Base-by-base conservation (phyloP, 331 rosid genomes). In the Stylosanthes scabra region DNA sequence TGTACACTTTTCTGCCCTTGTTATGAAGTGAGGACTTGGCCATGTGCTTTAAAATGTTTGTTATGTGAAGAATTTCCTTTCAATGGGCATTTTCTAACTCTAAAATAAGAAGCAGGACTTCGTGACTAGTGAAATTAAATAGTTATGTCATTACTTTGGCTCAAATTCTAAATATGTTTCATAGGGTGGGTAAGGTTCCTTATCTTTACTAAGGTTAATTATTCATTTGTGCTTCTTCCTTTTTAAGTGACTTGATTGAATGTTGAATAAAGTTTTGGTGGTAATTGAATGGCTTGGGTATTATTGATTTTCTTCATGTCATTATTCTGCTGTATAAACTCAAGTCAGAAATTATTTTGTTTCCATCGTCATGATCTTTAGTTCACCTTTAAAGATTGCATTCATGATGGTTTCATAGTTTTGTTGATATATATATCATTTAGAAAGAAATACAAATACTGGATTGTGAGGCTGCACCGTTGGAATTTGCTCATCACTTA, bases 371-470 rank as follows among this genome's bases (percentile, higher is more conserved):
- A 16, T 64, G 27, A 28, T 47, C 62, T 67, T 40, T 29, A 28
- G 51, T 68, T 72, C 77, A 56, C 1, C 12, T 68, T 37, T 59
- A 27, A 67, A 77, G 64, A 3, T 12, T 68, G 9, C n/a, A 58
- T 14, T 68, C 44, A 28, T 28, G 0, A 14, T 44, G 57, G 50
- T 66, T 44, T 71, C 28, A 14, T 45, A 61, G 37, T 31, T 61
- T 42, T 39, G 58, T 31, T 3, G 37, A 51, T 28, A 41, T 67
- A 16, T 16, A 28, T 51, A 57, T 66, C 66, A 49, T 59, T 71
- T 46, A n/a, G 25, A 27, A 70, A 44, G 31, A 31, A 44, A 56
- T 49, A 3, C 7, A 31, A 44, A 56, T 49, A 3, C 7, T 37
- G 42, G 42, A 47, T 61, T 72, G 2, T 27, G 65, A 55, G 59